Conservation (phyloP, 2,329 filamentous ascomycete species). For the Penicillium digitatum region DNA sequence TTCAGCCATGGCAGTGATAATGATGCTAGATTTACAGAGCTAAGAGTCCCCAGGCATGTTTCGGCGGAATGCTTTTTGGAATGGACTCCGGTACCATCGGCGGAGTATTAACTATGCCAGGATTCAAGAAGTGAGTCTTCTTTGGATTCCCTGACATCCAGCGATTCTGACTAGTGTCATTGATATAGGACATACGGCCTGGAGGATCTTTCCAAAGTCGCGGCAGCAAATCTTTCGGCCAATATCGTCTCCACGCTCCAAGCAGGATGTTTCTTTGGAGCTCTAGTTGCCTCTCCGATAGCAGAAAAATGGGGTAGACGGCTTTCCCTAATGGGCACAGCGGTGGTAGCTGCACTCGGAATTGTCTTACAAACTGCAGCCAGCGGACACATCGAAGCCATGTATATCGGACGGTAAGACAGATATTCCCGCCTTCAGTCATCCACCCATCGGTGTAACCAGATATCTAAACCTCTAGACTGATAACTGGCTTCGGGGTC, state of each 20-base stretch:
- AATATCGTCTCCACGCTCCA: slow-evolving; percentile 71
- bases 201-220: slow-evolving; percentile 38
- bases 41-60: slow-evolving; percentile 50
- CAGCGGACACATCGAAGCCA: slow-evolving; percentile 56
- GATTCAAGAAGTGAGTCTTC: slow-evolving; percentile 51
- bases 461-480: slow-evolving; percentile 19
- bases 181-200: slow-evolving; percentile 52
- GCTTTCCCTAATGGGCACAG: slow-evolving; percentile 53
- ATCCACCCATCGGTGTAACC: background rate
- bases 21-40: background rate
- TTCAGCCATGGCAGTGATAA: background rate
- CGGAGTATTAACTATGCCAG: slow-evolving; percentile 59
- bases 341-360: slow-evolving; percentile 57
- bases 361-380: slow-evolving; percentile 62
- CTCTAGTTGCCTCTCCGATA: slow-evolving; percentile 47
- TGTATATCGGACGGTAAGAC: slow-evolving; percentile 63
- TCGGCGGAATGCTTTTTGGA: slow-evolving; percentile 66
- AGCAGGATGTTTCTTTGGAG: slow-evolving; percentile 64
- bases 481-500: slow-evolving; percentile 52
- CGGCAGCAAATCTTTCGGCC: slow-evolving; percentile 54
- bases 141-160: background rate
- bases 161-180: slow-evolving; percentile 14
- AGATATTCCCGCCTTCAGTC: background rate
- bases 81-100: slow-evolving; percentile 65
- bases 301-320: slow-evolving; percentile 54